Conservation (phyloP, 176 grass and related monocot genomes). For the Oryza australiensis region DNA sequence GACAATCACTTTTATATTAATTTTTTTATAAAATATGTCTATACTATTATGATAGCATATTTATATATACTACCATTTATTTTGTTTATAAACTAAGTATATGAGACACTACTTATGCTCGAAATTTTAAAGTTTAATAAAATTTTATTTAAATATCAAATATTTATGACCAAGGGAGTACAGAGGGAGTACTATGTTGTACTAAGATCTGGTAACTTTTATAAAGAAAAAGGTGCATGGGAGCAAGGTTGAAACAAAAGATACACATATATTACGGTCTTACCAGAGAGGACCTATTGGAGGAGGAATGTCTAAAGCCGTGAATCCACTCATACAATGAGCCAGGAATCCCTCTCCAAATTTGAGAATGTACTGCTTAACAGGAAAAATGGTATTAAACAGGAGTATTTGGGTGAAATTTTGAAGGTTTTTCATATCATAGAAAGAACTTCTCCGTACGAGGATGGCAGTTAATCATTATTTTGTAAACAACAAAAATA, state of each 20-base stretch:
- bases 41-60: too few relatives aligned
- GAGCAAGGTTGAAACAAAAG: neutral
- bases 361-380: slow-evolving; percentile 67
- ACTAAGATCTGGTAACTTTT: too few relatives aligned
- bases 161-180: too few relatives aligned
- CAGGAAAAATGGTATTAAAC: neutral
- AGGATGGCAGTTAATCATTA: neutral
- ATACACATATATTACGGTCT: neutral
- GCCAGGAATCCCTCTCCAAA: slow-evolving; percentile 48
- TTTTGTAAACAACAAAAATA: neutral
- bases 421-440: neutral
- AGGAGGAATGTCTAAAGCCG: slow-evolving; percentile 53
- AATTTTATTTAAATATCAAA: too few relatives aligned
- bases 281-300: slow-evolving; percentile 72
- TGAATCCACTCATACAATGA: slow-evolving; percentile 72
- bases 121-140: neutral
- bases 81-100: neutral
- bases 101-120: neutral
- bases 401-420: neutral
- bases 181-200: too few relatives aligned
- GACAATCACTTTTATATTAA: too few relatives aligned
- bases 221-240: too few relatives aligned
- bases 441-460: neutral
- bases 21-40: too few relatives aligned
- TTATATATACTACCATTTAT: too few relatives aligned